Conservation (phyloP, 164 flowering plant species). For the Aristolochia fimbriata region DNA sequence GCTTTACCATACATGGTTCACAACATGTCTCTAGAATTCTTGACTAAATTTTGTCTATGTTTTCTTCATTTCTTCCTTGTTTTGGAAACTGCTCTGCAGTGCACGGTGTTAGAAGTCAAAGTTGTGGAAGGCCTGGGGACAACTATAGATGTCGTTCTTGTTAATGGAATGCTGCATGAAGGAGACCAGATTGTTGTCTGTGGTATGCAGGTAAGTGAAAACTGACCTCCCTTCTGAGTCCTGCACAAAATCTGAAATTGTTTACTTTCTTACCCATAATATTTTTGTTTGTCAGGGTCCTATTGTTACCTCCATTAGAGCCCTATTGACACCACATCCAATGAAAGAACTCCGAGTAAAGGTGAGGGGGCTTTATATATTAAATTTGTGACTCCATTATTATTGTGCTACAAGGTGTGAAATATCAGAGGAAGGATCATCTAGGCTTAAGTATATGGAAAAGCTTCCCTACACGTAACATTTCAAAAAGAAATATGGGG, state of each 20-base stretch:
- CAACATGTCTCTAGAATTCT: too few relatives aligned
- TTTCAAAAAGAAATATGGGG: too few relatives aligned
- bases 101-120: slow-evolving; percentile 98
- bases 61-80: not conserved
- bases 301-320: slow-evolving; percentile 80
- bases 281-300: slow-evolving; percentile 60
- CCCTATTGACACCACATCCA: slow-evolving; percentile 93
- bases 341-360: slow-evolving; percentile 97
- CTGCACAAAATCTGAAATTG: not conserved
- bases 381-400: not conserved
- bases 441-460: too few relatives aligned
- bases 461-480: too few relatives aligned
- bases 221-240: not conserved
- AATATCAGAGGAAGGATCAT: too few relatives aligned
- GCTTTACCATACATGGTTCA: too few relatives aligned
- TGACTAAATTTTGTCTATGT: not conserved
- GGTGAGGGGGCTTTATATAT: slow-evolving; percentile 27
- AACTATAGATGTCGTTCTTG: slow-evolving; percentile 94
- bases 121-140: slow-evolving; percentile 97
- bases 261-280: slow-evolving; percentile 1
- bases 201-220: slow-evolving; percentile 23
- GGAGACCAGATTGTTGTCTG: slow-evolving; percentile 98
- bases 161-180: slow-evolving; percentile 95
- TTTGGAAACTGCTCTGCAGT: slow-evolving; percentile 35
- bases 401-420: not conserved